Evolutionary conservation across 1,139 yeast genomes (phyloP).

Genomic region (Yamadazyma atmosphaerica): DNA sequence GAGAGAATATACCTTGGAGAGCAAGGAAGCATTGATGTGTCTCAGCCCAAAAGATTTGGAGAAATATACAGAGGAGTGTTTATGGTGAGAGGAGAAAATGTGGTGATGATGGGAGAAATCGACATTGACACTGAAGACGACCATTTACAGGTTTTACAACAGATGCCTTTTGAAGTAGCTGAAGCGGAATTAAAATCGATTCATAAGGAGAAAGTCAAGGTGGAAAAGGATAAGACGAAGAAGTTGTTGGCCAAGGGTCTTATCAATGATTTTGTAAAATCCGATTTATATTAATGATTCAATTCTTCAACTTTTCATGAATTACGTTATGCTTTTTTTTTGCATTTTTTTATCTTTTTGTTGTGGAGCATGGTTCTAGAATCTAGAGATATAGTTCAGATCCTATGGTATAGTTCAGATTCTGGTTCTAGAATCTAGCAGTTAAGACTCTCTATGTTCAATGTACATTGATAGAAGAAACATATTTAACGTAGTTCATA

Average conservation of each 20-base stretch:
- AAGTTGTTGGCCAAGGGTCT: constrained; percentile 53
- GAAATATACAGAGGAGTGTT: constrained; percentile 78
- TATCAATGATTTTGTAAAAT: constrained; percentile 55
- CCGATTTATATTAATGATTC: constrained; percentile 46
- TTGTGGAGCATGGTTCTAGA: too few relatives aligned
- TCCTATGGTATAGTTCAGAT: too few relatives aligned
- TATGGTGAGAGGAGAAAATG: constrained; percentile 95
- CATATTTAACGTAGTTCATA: too few relatives aligned
- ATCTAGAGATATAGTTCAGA: too few relatives aligned
- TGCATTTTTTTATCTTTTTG: too few relatives aligned
- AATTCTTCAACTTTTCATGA: constrained; percentile 2
- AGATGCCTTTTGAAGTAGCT: constrained; percentile 64
- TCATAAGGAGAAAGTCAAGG: constrained; percentile 40
- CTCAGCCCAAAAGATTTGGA: constrained; percentile 53
- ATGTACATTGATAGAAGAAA: too few relatives aligned
- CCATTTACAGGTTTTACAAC: constrained; percentile 56
- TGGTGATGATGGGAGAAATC: constrained; percentile 92
- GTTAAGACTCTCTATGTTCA: too few relatives aligned
- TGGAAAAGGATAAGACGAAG: constrained; percentile 50
- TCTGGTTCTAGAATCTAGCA: too few relatives aligned
- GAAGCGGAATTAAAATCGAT: constrained; percentile 41
- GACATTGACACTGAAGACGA: constrained; percentile 86
- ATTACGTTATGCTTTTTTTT: too few relatives aligned
- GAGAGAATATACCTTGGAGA: constrained; percentile 72
- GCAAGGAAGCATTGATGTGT: constrained; percentile 26